A percentile compares a stretch with the other conserved stretches of the same genome.
Conservation (phyloP, 257 asterid species). For the Phtheirospermum japonicum region DNA sequence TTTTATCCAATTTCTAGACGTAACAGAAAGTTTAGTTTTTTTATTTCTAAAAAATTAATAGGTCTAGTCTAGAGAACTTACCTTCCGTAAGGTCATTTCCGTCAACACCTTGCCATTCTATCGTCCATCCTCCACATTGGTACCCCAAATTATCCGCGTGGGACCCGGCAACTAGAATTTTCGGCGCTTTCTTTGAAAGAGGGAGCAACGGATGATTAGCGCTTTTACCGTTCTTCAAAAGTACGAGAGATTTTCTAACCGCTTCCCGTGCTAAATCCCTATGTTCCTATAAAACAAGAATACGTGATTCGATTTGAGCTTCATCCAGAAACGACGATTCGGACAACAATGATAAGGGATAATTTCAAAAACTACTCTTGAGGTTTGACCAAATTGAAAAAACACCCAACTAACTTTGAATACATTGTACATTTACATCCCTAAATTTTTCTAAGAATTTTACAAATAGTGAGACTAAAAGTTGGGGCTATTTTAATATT, state of each 20-base stretch:
- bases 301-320: background rate
- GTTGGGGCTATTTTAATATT: no score
- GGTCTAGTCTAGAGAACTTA: slow-evolving; percentile 30
- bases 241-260: slow-evolving; percentile 80
- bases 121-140: slow-evolving; percentile 98
- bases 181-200: slow-evolving; percentile 64
- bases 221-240: slow-evolving; percentile 63
- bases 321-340: no score
- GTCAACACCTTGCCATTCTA: slow-evolving; percentile 71
- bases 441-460: no score
- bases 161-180: slow-evolving; percentile 70
- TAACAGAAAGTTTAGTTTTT: no score
- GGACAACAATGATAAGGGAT: no score
- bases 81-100: slow-evolving; percentile 73
- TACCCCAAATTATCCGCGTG: slow-evolving; percentile 86
- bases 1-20: no score
- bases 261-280: slow-evolving; percentile 95
- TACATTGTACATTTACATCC: no score
- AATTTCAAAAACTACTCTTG: no score
- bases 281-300: slow-evolving; percentile 51
- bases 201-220: slow-evolving; percentile 58
- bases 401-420: no score
- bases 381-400: background rate
- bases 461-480: no score
- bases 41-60: no score